These are phyloP conservation scores for Phytophthora pistaciae DNA, from an alignment of 352 stramenopile genomes.

Conservation along the genomic window DNA sequence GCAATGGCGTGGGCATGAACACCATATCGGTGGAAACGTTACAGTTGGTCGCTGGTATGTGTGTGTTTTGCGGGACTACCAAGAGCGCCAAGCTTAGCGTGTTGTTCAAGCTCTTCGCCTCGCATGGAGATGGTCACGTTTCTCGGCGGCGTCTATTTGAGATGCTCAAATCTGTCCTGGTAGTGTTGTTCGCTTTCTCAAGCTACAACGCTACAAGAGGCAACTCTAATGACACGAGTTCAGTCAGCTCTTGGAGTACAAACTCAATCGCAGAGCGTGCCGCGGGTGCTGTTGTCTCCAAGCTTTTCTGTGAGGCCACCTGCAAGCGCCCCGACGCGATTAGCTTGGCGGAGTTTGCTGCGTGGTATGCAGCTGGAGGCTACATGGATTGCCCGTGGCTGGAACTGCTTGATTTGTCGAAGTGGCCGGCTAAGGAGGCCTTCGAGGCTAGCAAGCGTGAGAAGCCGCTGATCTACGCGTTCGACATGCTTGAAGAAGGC, in stretches of 20 bases:
- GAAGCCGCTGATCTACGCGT: slow-evolving; percentile 86
- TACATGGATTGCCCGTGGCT: slow-evolving; percentile 97
- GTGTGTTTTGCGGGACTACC: slow-evolving; percentile 94
- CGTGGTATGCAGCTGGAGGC: slow-evolving; percentile 96
- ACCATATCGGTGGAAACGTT: slow-evolving; percentile 80
- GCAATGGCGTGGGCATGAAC: slow-evolving; percentile 34
- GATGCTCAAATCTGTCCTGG: slow-evolving; percentile 82
- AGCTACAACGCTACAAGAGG: slow-evolving; percentile 73
- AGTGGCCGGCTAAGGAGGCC: slow-evolving; percentile 93
- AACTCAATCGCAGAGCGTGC: slow-evolving; percentile 86
- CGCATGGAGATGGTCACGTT: slow-evolving; percentile 67
- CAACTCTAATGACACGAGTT: slow-evolving; percentile 69
- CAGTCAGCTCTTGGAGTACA: slow-evolving; percentile 73
- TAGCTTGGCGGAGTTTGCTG: slow-evolving; percentile 95
- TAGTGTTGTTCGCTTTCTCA: slow-evolving; percentile 88
- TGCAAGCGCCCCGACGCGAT: slow-evolving; percentile 82
- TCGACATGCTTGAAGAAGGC: slow-evolving; percentile 87
- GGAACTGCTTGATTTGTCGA: slow-evolving; percentile 96
- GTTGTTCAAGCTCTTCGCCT: slow-evolving; percentile 86
- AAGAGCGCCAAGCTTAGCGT: slow-evolving; percentile 96
- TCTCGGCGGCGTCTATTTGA: slow-evolving; percentile 83
- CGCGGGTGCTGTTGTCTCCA: slow-evolving; percentile 92
- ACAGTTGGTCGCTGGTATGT: slow-evolving; percentile 86
- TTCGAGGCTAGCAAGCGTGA: slow-evolving; percentile 90
- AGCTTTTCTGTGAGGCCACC: slow-evolving; percentile 82